Evolutionary conservation across 495 filamentous ascomycete species (phyloP), one percentile per base, ranked within the genome.

Genomic region (Sporormia fimetaria): DNA sequence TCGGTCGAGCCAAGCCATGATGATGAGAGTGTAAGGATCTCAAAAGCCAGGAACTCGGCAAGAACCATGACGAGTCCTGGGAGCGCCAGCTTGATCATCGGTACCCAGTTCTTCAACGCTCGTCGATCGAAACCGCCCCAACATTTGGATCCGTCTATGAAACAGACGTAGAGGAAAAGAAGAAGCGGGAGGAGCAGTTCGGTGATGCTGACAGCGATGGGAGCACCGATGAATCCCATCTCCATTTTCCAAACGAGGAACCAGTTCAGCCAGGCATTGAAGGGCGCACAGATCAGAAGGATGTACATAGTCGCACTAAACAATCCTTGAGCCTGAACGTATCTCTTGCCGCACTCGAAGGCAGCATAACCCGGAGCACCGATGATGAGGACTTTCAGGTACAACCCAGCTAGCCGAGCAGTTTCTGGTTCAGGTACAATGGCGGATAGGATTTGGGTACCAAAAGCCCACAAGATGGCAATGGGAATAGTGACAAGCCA

Each of bases 51-150:
- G 60, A 76, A 88, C 56, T 94, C 88, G 5, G 87, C 87, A 57
- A 90, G 79, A 1, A 96, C 81, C 84, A 94, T 94, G 28, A 92
- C 61, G 56, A 94, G 73, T 3, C 87, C 87, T 0, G 80, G 87
- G 12, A 94, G 59, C 0, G 87, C 84, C 11, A 95, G 77, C 36
- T 72, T 66, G 53, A 95, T 71, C 87, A 92, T 90, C 0, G 81
- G 82, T 4, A 74, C 71, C 87, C 87, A 94, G 58, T 92, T 93
- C 14, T 66, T 63, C 32, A 90, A 69, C 5, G 81, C 83, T 17
- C 67, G 63, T 35, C 56, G 63, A 1, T 76, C 78, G 43, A 93
- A 75, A 0, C 87, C 87, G 45, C 81, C 79, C 87, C 87, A 95
- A 62, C 87, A 81, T 40, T 72, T 64, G 21, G 55, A 48, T 16